Evolutionary conservation across 108 stramenopile species (phyloP), one percentile per base, ranked within the genome.

Genomic region (Discostella pseudostelligera): DNA sequence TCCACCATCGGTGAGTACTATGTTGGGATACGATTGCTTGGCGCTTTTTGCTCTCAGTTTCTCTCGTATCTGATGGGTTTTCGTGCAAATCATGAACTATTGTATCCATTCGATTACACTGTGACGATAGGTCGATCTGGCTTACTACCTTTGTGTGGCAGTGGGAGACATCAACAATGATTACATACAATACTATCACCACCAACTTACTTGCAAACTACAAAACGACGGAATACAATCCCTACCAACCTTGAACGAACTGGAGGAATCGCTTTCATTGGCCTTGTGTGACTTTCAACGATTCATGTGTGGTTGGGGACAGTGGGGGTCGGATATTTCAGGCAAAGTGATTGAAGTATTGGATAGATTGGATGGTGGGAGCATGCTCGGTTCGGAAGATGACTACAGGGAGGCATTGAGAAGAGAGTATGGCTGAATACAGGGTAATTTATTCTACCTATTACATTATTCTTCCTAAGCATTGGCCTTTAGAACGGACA

Each of bases 251-350:
- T 22, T 79, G 19, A 20, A 59, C 46, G 73, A 85, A 13, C 26
- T 89, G 37, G 17, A 73, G 28, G 80, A 79, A 29, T 82, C 88
- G 1, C 39, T 89, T 26, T 62, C 67, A 13, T 59, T 89, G 26
- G 84, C 86, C 25, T 82, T 70, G 69, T 81, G 83, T 59, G 88
- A 89, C 56, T 87, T 81, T 57, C 72, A 59, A 55, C 82, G 88
- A 8, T 89, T 85, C 62, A 75, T 89, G 74, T 57, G 61, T 44
- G 88, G 88, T 16, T 89, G 86, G 88, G 88, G 88, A 14, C 46
- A 67, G 2, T 89, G 88, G 88, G 88, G 88, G 13, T 72, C 56
- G 40, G 84, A 84, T 61, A 59, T 83, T 3, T 50, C 71, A 39
- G 39, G 51, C 9, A 17, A 57, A 28, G 81, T 85, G 0, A 70